phyloP scores from a whole-genome alignment of 352 stramenopile species.

The Phytopythium vexans region DNA sequence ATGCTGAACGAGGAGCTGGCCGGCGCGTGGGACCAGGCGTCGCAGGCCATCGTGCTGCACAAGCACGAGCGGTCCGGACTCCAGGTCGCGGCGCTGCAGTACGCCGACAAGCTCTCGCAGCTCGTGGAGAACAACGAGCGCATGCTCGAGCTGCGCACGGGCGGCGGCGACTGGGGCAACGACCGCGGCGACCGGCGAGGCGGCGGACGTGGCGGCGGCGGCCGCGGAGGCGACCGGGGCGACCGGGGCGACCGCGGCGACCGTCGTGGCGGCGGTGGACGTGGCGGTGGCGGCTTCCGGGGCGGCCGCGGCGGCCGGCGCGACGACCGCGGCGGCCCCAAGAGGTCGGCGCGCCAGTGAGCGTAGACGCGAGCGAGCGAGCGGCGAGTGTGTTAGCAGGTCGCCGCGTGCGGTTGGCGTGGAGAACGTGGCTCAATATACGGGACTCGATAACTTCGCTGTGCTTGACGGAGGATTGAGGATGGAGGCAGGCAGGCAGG shows the following conservation, averaged over 20 bases:
- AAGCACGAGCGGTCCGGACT: conserved; percentile 93
- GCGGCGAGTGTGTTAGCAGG: too few relatives aligned
- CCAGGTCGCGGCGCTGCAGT: conserved; percentile 95
- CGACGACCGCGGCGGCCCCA: conserved; percentile 32
- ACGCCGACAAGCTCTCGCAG: conserved; percentile 91
- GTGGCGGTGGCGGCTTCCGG: conserved; percentile 40
- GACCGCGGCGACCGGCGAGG: conserved; percentile 19
- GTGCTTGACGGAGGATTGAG: too few relatives aligned
- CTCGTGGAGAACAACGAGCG: conserved; percentile 91
- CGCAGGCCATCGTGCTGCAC: conserved; percentile 95
- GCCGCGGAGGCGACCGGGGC: conserved; percentile 28
- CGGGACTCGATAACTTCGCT: too few relatives aligned
- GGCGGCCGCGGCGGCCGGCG: conserved; percentile 44
- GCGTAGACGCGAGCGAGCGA: too few relatives aligned
- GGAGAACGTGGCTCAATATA: too few relatives aligned
- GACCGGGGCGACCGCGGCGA: conserved; percentile 27
- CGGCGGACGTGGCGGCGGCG: conserved; percentile 31
- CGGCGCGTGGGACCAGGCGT: conserved; percentile 97
- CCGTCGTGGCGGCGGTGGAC: conserved; percentile 23
- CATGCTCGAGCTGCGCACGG: conserved; percentile 82
- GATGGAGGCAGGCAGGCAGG: too few relatives aligned
- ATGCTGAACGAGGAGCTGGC: conserved; percentile 98
- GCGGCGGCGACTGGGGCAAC: conserved; percentile 66
- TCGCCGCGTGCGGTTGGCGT: too few relatives aligned
- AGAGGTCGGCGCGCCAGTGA: too few relatives aligned